phyloP scores from a whole-genome alignment of 1,284 basidiomycete genomes.

The Tausonia pullulans region DNA sequence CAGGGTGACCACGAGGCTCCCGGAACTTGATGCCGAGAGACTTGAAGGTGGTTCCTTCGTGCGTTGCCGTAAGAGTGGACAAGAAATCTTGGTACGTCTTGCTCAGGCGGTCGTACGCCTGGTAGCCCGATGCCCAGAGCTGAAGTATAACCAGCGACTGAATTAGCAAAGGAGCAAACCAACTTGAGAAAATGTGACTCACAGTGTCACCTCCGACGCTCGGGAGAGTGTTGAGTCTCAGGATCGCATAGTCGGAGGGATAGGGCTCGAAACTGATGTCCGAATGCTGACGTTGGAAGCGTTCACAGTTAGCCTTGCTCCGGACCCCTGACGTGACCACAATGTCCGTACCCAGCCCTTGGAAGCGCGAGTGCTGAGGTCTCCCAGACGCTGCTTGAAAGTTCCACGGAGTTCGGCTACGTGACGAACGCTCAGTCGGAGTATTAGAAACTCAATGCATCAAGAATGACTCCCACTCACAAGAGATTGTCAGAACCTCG shows the following conservation, averaged over 20 bases:
- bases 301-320: too few species aligned
- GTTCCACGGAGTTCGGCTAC: too few species aligned
- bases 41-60: slow-evolving; percentile 45
- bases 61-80: slow-evolving; percentile 49
- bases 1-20: slow-evolving; percentile 11
- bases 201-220: slow-evolving; percentile 30
- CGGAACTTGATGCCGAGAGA: slow-evolving; percentile 20
- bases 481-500: too few species aligned
- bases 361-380: too few species aligned
- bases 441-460: too few species aligned
- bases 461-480: too few species aligned
- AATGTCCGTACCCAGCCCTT: too few species aligned
- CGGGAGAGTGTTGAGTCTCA: slow-evolving; percentile 51
- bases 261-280: slow-evolving; percentile 47
- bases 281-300: too few species aligned
- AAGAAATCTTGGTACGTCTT: slow-evolving; percentile 47
- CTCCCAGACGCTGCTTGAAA: too few species aligned
- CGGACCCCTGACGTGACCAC: too few species aligned
- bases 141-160: background rate
- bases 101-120: slow-evolving; percentile 52
- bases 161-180: background rate
- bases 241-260: slow-evolving; percentile 53
- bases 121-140: slow-evolving; percentile 43
- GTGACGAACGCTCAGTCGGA: too few species aligned
- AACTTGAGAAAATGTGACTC: background rate